phyloP scores from a whole-genome alignment of 2,329 filamentous ascomycete genomes.

The Domatiomyces globalis region DNA sequence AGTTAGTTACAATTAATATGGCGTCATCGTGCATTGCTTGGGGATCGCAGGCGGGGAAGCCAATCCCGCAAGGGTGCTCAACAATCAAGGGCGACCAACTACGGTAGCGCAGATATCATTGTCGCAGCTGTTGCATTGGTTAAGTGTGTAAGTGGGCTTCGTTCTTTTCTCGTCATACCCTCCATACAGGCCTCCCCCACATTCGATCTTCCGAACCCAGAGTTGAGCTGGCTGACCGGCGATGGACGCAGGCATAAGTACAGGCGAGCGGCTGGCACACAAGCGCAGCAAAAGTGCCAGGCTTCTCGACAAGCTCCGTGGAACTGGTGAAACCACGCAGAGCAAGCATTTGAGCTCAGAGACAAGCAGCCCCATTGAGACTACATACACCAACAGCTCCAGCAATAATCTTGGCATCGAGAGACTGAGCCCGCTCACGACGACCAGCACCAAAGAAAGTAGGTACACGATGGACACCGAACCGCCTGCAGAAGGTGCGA shows the following conservation, averaged over 20 bases:
- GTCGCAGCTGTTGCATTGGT: no score
- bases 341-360: slow-evolving; percentile 25
- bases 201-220: neutral
- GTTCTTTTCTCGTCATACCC: no score
- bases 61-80: no score
- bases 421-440: slow-evolving; percentile 7
- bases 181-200: neutral
- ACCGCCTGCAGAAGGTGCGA: slow-evolving; percentile 20
- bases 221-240: neutral
- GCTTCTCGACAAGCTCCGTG: slow-evolving; percentile 39
- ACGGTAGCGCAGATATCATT: no score
- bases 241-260: neutral
- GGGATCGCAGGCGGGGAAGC: no score
- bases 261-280: slow-evolving; percentile 19
- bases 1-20: no score
- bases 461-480: slow-evolving; percentile 18
- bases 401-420: slow-evolving; percentile 7
- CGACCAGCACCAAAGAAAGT: slow-evolving; percentile 19
- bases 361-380: slow-evolving; percentile 14
- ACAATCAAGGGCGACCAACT: no score
- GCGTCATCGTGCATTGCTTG: no score
- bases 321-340: slow-evolving; percentile 34
- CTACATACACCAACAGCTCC: slow-evolving; percentile 5
- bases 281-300: slow-evolving; percentile 42
- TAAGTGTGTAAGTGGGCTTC: no score